These are phyloP conservation scores for Fusarium metavorans DNA, from an alignment of 2,329 filamentous ascomycete species.

Conservation along the genomic window DNA sequence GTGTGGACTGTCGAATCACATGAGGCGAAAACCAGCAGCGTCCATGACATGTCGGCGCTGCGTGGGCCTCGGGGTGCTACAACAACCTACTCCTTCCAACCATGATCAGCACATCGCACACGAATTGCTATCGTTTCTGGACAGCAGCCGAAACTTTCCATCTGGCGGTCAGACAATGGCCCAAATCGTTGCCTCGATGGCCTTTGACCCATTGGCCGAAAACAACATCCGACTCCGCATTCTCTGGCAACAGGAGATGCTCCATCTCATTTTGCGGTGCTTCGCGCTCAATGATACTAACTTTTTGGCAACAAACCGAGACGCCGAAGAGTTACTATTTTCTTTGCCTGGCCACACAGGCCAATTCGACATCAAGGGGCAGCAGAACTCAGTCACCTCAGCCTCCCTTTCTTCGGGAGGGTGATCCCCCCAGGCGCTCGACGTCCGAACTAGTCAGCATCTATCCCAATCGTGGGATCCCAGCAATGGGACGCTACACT, in stretches of 20 bases:
- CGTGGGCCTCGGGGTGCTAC: not conserved
- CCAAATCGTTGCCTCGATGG: not conserved
- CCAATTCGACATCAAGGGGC: not conserved
- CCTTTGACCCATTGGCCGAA: too few species aligned
- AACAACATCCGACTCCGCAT: not conserved
- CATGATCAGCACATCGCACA: not conserved
- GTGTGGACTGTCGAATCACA: too few species aligned
- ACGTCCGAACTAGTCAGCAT: not conserved
- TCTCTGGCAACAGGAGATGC: not conserved
- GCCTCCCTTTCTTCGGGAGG: not conserved
- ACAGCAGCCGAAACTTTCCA: not conserved
- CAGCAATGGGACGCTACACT: not conserved
- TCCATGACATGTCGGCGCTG: too few species aligned
- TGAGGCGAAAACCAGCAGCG: too few species aligned
- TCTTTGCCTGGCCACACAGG: not conserved
- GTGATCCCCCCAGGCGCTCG: not conserved
- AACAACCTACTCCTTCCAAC: not conserved
- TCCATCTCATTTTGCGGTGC: not conserved
- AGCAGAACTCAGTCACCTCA: not conserved
- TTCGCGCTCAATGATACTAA: not conserved
- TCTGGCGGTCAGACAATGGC: not conserved
- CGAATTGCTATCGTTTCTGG: not conserved
- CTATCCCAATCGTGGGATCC: not conserved
- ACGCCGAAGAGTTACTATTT: not conserved
- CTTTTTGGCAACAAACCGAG: not conserved